These are phyloP conservation scores for Camellia sinensis DNA, from an alignment of 148 eudicot species.

Conservation along the genomic window DNA sequence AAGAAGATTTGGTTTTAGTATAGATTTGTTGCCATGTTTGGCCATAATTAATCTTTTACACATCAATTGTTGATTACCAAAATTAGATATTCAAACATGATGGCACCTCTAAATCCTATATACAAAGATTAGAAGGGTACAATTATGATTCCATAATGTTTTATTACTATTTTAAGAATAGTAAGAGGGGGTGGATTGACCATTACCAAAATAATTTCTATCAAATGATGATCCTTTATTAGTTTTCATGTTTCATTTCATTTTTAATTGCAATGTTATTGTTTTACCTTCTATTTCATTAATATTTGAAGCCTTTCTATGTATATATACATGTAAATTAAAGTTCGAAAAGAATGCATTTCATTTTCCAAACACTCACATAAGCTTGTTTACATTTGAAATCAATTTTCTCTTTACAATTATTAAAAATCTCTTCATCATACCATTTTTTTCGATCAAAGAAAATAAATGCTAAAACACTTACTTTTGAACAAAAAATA, in stretches of 20 bases:
- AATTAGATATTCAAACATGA: not conserved
- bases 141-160: not conserved
- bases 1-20: not conserved
- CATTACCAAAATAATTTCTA: not conserved
- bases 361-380: no score
- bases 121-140: not conserved
- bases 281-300: no score
- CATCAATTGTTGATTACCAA: not conserved
- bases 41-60: not conserved
- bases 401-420: no score
- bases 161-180: not conserved
- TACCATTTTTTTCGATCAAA: not conserved
- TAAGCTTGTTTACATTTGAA: no score
- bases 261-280: not conserved
- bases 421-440: not conserved
- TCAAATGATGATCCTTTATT: not conserved
- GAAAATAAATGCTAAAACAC: not conserved
- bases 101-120: not conserved
- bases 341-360: no score
- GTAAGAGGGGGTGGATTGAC: not conserved
- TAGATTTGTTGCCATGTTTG: not conserved
- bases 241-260: not conserved
- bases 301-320: no score
- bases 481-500: not conserved
- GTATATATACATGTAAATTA: no score